phyloP scores from a whole-genome alignment of 1,139 yeast genomes.

The Lipomyces yarrowii region DNA sequence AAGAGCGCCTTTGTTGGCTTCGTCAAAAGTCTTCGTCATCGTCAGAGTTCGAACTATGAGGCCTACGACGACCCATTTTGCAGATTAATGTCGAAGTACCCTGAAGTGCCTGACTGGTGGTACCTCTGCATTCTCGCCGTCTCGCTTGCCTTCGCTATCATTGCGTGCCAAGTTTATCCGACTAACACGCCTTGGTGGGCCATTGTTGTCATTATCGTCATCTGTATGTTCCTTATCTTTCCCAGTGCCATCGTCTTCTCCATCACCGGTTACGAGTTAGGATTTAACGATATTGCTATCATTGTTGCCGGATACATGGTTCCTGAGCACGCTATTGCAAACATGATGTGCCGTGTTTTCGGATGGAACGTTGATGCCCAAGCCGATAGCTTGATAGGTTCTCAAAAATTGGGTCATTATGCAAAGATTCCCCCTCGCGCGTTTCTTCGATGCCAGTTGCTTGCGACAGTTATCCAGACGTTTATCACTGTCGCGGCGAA shows the following conservation, averaged over 20 bases:
- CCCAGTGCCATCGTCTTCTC: constrained; percentile 22
- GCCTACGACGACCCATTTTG: constrained; percentile 37
- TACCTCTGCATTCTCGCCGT: constrained; percentile 43
- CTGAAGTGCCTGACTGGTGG: constrained; percentile 71
- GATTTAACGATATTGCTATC: constrained; percentile 51
- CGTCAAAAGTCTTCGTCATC: constrained; percentile 5
- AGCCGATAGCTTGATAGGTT: constrained; percentile 24
- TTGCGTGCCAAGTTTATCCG: constrained; percentile 37
- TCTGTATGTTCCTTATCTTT: constrained; percentile 15
- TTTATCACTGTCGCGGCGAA: constrained; percentile 56
- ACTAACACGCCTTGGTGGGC: constrained; percentile 8
- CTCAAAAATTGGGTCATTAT: constrained; percentile 64
- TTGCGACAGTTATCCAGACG: constrained; percentile 38
- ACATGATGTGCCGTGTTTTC: constrained; percentile 48
- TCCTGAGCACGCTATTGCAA: constrained; percentile 64
- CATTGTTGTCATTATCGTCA: constrained; percentile 8
- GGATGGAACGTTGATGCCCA: constrained; percentile 27
- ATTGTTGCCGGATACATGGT: constrained; percentile 47
- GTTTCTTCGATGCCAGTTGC: constrained; percentile 56
- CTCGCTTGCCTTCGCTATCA: constrained; percentile 47
- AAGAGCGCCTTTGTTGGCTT: constrained; percentile 11
- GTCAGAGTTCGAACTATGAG: constrained; percentile 5
- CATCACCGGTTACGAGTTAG: constrained; percentile 35
- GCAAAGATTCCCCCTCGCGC: constrained; percentile 63
- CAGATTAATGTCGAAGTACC: constrained; percentile 60